These are phyloP conservation scores for Fonsecaea monophora DNA, from an alignment of 2,329 filamentous ascomycete genomes.

Conservation along the genomic window DNA sequence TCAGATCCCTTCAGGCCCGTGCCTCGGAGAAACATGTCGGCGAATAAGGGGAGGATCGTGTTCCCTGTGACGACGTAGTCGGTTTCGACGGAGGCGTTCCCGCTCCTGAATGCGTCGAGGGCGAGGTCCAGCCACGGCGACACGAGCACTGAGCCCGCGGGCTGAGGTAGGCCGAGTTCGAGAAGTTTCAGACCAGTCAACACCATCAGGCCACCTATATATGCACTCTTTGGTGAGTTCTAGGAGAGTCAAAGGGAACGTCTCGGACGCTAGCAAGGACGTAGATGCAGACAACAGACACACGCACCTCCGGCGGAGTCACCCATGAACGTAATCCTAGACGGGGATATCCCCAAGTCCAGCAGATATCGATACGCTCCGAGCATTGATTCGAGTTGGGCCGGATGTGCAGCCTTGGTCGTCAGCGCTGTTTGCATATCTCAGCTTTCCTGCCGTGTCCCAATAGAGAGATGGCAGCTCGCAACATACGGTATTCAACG, in stretches of 20 bases:
- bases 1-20: background rate
- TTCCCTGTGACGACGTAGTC: constrained; percentile 24
- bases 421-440: constrained; percentile 8
- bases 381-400: constrained; percentile 13
- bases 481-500: constrained; percentile 23
- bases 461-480: too few relatives aligned
- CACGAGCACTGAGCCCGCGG: constrained; percentile 86
- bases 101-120: constrained; percentile 15
- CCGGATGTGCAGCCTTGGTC: constrained; percentile 9
- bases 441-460: too few relatives aligned
- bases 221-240: too few relatives aligned
- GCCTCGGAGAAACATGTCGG: constrained; percentile 3
- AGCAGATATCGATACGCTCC: constrained; percentile 16
- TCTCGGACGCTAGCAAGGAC: too few relatives aligned
- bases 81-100: constrained; percentile 17
- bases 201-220: constrained; percentile 68
- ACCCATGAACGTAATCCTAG: constrained; percentile 83
- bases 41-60: background rate
- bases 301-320: constrained; percentile 80
- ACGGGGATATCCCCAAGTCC: constrained; percentile 60
- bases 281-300: constrained; percentile 28
- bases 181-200: constrained; percentile 53
- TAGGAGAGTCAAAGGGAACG: too few relatives aligned
- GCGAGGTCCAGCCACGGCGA: constrained; percentile 96
- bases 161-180: constrained; percentile 62